Conservation (phyloP, 2,329 filamentous ascomycete genomes). For the Aspergillus terreus region DNA sequence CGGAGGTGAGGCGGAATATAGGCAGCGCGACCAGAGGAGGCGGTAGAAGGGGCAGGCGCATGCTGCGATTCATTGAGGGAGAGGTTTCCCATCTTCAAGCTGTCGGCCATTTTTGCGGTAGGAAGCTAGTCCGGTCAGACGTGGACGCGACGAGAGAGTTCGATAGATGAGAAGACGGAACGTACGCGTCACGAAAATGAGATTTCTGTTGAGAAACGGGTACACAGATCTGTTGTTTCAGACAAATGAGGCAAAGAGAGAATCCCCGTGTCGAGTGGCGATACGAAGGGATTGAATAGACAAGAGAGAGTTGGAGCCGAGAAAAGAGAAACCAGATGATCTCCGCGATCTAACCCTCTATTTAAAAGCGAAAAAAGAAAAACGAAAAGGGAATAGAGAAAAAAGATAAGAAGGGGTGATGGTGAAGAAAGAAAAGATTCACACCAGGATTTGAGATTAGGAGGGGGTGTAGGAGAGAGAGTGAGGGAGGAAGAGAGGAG, state of each 20-base stretch:
- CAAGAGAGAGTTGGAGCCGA: constrained; percentile 21
- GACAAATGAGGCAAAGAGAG: constrained; percentile 9
- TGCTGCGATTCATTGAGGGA: constrained; percentile 61
- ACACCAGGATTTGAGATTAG: constrained; percentile 10
- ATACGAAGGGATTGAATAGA: constrained; percentile 23
- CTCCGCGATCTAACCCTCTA: constrained; percentile 25
- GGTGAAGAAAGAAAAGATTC: constrained; percentile 9
- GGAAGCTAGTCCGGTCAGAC: constrained; percentile 1
- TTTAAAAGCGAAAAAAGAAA: constrained; percentile 20
- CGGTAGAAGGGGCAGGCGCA: constrained; percentile 42
- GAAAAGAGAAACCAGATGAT: constrained; percentile 22
- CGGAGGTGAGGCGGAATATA: constrained; percentile 66
- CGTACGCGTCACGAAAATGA: background rate
- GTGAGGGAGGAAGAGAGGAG: constrained; percentile 13
- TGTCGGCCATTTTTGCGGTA: constrained; percentile 38
- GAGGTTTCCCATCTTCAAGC: constrained; percentile 38
- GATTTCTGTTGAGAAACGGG: background rate
- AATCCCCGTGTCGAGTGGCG: constrained; percentile 20
- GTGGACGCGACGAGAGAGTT: background rate
- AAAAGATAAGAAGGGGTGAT: constrained; percentile 16
- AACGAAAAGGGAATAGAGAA: constrained; percentile 10
- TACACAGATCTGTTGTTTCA: constrained; percentile 9
- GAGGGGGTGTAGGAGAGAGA: constrained; percentile 9
- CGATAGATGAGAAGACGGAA: background rate
- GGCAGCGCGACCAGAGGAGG: constrained; percentile 54